Conservation (phyloP, 768 basidiomycete species). For the Mycena filopes region DNA sequence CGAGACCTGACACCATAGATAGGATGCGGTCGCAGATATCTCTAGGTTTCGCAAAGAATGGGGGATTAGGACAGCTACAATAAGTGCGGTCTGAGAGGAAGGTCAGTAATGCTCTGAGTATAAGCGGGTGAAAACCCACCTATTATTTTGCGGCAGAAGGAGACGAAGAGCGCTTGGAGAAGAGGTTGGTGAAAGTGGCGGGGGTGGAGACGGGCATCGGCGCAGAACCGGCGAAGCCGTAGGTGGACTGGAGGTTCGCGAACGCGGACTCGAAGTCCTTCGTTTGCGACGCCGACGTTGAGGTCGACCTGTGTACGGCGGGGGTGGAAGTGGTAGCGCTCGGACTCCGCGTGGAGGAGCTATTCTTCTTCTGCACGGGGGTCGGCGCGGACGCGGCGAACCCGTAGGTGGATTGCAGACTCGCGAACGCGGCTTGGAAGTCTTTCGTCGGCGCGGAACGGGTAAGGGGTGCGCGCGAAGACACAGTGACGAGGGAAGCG, state of each 20-base stretch:
- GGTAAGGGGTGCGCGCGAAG: constrained; percentile 21
- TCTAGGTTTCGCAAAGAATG: too few species aligned
- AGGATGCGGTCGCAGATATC: too few species aligned
- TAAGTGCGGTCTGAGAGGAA: background rate
- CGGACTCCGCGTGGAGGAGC: background rate
- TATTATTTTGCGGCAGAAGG: background rate
- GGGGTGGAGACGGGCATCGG: constrained; percentile 6
- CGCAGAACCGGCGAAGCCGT: constrained; percentile 10
- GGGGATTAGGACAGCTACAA: too few species aligned
- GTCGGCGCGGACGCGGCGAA: constrained; percentile 5
- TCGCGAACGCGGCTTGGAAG: constrained; percentile 20
- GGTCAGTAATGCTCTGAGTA: background rate
- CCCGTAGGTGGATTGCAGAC: constrained; percentile 25
- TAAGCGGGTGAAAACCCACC: too few species aligned
- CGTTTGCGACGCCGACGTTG: background rate
- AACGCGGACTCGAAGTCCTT: constrained; percentile 26
- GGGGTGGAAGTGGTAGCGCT: background rate
- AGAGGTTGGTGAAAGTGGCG: background rate
- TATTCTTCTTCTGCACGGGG: constrained; percentile 6
- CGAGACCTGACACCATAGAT: too few species aligned
- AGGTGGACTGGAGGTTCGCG: constrained; percentile 21
- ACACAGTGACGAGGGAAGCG: constrained; percentile 17
- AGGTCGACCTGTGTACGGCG: too few species aligned
- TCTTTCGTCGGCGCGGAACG: constrained; percentile 13
- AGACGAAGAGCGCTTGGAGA: background rate